Conservation (phyloP, 805 yeast genomes). For the Starmerella sirachaensis region DNA sequence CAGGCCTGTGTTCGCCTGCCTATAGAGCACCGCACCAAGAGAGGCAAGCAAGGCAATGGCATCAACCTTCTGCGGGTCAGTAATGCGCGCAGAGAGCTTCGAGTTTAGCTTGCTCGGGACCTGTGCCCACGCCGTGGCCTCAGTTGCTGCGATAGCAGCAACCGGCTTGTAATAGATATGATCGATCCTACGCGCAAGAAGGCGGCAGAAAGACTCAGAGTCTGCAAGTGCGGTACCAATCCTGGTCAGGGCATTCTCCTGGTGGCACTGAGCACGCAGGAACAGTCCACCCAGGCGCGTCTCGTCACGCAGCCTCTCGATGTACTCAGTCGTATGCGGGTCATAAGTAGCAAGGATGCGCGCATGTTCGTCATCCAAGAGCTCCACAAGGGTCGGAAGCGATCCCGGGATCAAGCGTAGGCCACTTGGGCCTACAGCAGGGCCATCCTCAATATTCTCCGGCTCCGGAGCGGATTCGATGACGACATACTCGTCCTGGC, state of each 20-base stretch:
- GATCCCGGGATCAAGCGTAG: conserved; percentile 71
- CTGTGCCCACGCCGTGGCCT: conserved; percentile 60
- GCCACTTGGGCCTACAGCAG: conserved; percentile 47
- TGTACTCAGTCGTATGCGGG: conserved; percentile 90
- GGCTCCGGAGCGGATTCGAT: conserved; percentile 76
- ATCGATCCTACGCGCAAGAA: conserved; percentile 73
- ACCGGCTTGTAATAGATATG: conserved; percentile 87
- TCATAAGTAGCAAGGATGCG: conserved; percentile 78
- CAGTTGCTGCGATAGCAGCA: conserved; percentile 55
- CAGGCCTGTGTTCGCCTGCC: conserved; percentile 54
- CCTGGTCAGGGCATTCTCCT: conserved; percentile 41
- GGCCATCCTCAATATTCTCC: conserved; percentile 52
- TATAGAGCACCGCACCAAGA: conserved; percentile 52
- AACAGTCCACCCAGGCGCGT: conserved; percentile 59
- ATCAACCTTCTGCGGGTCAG: conserved; percentile 29
- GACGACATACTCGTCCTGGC: conserved; percentile 50
- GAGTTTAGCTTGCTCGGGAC: conserved; percentile 32
- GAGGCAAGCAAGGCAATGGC: conserved; percentile 46
- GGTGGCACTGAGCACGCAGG: conserved; percentile 74
- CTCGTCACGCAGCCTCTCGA: conserved; percentile 84
- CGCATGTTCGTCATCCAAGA: conserved; percentile 88
- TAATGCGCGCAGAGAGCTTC: conserved; percentile 29
- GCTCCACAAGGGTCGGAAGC: conserved; percentile 73
- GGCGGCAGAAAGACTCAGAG: conserved; percentile 42
- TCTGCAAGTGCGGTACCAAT: conserved; percentile 25